Conservation (phyloP, 2,329 filamentous ascomycete genomes). For the Fulvia fulva region DNA sequence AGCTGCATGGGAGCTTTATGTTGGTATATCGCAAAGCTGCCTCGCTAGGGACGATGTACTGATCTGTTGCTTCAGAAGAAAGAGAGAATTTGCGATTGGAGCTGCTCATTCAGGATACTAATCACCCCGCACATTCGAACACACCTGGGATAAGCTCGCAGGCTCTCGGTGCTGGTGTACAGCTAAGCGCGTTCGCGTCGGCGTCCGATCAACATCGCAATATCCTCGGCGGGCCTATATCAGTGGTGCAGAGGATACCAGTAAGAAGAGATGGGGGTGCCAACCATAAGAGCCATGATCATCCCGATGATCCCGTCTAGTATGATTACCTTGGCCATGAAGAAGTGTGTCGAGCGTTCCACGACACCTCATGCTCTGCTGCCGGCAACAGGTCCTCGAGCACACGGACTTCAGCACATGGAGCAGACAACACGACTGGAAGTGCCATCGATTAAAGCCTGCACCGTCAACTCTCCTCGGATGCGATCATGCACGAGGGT, state of each 20-base stretch:
- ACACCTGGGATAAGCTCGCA: background rate
- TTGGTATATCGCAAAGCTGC: background rate
- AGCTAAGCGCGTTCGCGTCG: background rate
- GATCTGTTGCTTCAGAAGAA: background rate
- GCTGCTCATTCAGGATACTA: background rate
- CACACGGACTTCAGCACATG: too few relatives aligned
- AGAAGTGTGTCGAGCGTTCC: too few relatives aligned
- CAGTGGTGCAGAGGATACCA: background rate
- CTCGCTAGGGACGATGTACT: background rate
- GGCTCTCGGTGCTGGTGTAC: background rate
- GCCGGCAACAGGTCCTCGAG: too few relatives aligned
- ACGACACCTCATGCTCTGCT: too few relatives aligned
- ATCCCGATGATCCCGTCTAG: background rate
- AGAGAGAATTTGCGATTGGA: background rate
- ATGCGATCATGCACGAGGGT: too few relatives aligned
- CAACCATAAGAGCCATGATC: background rate
- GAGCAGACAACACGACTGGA: too few relatives aligned
- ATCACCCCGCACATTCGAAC: background rate
- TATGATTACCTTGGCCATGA: too few relatives aligned
- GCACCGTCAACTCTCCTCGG: too few relatives aligned
- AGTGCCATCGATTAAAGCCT: too few relatives aligned
- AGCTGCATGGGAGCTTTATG: constrained; percentile 1
- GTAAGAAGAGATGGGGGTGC: background rate
- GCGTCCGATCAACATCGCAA: background rate
- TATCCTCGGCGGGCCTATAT: background rate